A percentile compares a stretch with the other conserved stretches of the same genome.
These are phyloP conservation scores for Daldinia loculata DNA, from an alignment of 495 filamentous ascomycete species.

Conservation along the genomic window DNA sequence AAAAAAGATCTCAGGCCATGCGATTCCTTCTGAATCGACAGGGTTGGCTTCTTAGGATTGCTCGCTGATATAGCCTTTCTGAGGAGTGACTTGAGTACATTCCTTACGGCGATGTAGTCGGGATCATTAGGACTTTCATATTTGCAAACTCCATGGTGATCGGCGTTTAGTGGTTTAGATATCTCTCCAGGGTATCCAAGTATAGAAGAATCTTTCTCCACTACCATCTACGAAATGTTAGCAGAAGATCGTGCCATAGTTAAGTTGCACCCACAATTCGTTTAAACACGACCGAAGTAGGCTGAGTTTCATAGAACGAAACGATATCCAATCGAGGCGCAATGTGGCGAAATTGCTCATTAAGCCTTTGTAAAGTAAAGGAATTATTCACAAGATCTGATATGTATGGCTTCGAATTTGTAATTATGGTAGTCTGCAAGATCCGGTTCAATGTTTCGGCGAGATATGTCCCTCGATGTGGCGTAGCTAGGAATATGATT, in stretches of 20 bases:
- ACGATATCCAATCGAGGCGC: slow-evolving; percentile 48
- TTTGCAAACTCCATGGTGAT: slow-evolving; percentile 62
- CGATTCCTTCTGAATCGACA: background rate
- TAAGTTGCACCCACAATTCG: background rate
- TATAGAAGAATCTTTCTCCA: slow-evolving; percentile 56
- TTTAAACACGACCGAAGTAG: slow-evolving; percentile 47
- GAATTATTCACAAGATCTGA: slow-evolving; percentile 53
- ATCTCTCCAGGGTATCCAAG: slow-evolving; percentile 57
- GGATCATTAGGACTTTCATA: slow-evolving; percentile 52
- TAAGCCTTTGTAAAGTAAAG: slow-evolving; percentile 49
- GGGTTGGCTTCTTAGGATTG: slow-evolving; percentile 22
- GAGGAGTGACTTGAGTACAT: slow-evolving; percentile 46
- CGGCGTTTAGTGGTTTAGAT: slow-evolving; percentile 52
- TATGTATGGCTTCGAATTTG: slow-evolving; percentile 51
- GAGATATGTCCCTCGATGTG: slow-evolving; percentile 58
- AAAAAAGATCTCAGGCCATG: slow-evolving; percentile 28
- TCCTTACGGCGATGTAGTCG: slow-evolving; percentile 53
- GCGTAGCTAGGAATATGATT: slow-evolving; percentile 59
- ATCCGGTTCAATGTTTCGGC: slow-evolving; percentile 52
- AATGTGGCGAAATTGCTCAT: slow-evolving; percentile 60
- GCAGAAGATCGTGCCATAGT: background rate
- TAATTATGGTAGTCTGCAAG: slow-evolving; percentile 38
- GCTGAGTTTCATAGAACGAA: slow-evolving; percentile 61
- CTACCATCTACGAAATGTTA: slow-evolving; percentile 44
- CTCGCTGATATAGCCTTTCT: background rate